Percentiles rank a stretch among this genome's conserved stretches.
Conservation (phyloP, 805 yeast genomes). For the Ogataea saltuana region DNA sequence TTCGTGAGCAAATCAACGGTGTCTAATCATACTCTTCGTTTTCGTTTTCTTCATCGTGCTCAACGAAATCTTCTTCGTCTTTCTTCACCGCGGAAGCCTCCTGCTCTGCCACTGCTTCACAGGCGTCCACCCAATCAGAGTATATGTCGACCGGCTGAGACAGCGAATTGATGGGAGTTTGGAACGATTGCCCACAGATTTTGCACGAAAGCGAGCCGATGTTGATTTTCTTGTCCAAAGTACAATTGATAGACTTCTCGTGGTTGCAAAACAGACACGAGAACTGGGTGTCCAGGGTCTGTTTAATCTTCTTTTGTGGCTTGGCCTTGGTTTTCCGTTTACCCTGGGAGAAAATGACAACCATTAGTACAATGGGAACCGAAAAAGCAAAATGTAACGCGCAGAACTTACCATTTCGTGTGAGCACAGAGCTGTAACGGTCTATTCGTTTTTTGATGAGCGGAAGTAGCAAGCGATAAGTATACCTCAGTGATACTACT, state of each 20-base stretch:
- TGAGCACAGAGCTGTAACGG: too few relatives aligned
- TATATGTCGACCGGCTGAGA: constrained; percentile 93
- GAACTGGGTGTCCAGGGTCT: constrained; percentile 77
- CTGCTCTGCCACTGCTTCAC: constrained; percentile 83
- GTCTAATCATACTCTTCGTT: constrained; percentile 14
- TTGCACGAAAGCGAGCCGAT: constrained; percentile 87
- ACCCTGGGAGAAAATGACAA: constrained; percentile 26
- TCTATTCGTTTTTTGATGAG: too few relatives aligned
- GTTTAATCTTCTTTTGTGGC: constrained; percentile 77
- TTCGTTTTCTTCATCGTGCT: constrained; percentile 25
- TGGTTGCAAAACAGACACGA: constrained; percentile 95
- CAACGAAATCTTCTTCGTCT: constrained; percentile 20
- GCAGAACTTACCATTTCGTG: neutral
- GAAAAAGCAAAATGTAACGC: too few relatives aligned
- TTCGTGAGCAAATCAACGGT: too few relatives aligned
- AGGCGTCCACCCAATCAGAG: constrained; percentile 97
- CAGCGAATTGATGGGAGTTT: constrained; percentile 77
- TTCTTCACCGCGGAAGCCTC: constrained; percentile 31
- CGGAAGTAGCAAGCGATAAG: too few relatives aligned
- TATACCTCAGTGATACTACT: too few relatives aligned
- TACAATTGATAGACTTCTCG: constrained; percentile 86
- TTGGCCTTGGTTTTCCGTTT: constrained; percentile 79
- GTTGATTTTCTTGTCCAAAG: constrained; percentile 80
- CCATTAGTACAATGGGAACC: too few relatives aligned
- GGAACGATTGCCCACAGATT: constrained; percentile 92